These are phyloP conservation scores for Lachnellula hyalina DNA, from an alignment of 2,329 filamentous ascomycete species.

Conservation along the genomic window DNA sequence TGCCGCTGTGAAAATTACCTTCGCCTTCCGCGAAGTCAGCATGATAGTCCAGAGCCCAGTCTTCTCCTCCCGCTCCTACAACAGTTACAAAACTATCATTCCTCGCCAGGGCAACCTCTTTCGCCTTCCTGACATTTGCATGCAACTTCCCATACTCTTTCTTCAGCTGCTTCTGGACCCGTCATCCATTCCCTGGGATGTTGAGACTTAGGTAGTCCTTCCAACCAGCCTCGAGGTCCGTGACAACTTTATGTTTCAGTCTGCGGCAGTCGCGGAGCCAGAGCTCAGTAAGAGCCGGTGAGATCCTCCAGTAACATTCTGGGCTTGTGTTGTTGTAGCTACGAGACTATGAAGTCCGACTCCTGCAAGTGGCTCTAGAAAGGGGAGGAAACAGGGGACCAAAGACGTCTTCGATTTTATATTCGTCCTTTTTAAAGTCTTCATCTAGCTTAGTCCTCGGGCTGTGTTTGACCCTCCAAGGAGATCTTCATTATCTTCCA, in stretches of 20 bases:
- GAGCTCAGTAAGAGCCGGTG: constrained; percentile 7
- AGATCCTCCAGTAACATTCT: constrained; percentile 7
- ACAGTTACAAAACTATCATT: constrained; percentile 5
- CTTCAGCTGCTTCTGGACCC: not conserved
- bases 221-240: constrained; percentile 4
- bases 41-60: constrained; percentile 12
- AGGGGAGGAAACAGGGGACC: not conserved
- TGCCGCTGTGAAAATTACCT: not conserved
- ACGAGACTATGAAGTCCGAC: constrained; percentile 1
- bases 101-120: constrained; percentile 10
- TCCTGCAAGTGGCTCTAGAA: not conserved
- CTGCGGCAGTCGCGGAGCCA: constrained; percentile 6
- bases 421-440: not conserved
- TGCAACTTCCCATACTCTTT: constrained; percentile 2
- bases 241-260: not conserved
- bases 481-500: too few relatives aligned
- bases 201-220: not conserved
- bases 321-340: constrained; percentile 2
- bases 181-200: constrained; percentile 5
- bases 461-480: too few relatives aligned
- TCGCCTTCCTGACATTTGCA: constrained; percentile 3
- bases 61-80: not conserved
- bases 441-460: not conserved
- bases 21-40: not conserved
- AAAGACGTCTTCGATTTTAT: not conserved